phyloP scores from a whole-genome alignment of 139 green algal genomes.

The Chlorella sp. region DNA sequence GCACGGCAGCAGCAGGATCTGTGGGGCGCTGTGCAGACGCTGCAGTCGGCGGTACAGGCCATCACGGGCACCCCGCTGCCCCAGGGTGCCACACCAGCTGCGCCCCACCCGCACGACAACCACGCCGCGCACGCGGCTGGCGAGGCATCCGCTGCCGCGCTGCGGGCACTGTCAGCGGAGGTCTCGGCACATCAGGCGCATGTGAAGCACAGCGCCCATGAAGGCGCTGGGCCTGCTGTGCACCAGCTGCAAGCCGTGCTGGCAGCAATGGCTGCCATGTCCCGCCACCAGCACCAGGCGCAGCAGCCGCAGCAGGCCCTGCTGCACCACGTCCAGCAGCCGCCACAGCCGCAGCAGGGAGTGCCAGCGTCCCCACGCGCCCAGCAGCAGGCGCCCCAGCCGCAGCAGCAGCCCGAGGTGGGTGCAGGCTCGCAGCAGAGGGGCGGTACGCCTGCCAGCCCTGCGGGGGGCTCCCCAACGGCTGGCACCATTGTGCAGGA shows the following conservation, averaged over 20 bases:
- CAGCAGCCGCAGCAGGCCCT: too few species aligned
- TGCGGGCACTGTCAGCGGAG: too few species aligned
- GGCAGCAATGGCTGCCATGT: too few species aligned
- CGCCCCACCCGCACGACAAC: background rate
- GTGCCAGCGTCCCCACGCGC: background rate
- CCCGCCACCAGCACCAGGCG: background rate
- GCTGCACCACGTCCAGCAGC: background rate
- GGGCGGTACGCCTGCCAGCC: background rate
- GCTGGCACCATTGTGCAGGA: too few species aligned
- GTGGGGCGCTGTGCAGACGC: too few species aligned
- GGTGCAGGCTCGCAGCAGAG: background rate
- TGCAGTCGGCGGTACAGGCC: background rate
- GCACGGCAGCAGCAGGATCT: too few species aligned
- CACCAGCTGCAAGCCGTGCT: background rate
- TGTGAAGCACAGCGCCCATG: too few species aligned
- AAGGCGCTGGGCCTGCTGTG: background rate
- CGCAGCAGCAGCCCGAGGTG: background rate
- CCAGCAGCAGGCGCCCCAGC: background rate
- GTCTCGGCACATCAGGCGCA: too few species aligned
- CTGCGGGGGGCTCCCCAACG: too few species aligned
- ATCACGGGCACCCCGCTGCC: background rate
- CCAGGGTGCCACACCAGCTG: background rate
- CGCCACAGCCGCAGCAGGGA: background rate
- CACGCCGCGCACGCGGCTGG: too few species aligned
- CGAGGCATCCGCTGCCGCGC: too few species aligned